Percentiles rank a stretch among this genome's conserved stretches.
Evolutionary conservation across 371 early-diverging fungal species (phyloP).

Genomic region (Saksenaea oblongispora): DNA sequence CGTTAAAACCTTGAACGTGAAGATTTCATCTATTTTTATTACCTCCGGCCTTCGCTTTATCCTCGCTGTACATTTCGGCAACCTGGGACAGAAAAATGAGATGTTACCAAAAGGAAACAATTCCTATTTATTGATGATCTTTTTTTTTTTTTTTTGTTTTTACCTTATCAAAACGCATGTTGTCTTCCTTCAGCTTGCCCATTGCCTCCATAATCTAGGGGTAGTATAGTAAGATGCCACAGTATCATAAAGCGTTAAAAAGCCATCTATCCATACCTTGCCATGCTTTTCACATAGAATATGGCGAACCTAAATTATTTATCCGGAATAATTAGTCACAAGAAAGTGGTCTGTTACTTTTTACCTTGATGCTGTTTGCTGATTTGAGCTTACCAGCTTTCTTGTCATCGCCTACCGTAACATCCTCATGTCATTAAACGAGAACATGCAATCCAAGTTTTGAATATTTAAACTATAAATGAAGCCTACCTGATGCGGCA

Average conservation of each 20-base stretch:
- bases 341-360: no score
- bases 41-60: constrained; percentile 79
- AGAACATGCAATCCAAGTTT: background rate
- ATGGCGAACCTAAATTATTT: constrained; percentile 66
- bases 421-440: background rate
- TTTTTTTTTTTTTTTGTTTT: no score
- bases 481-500: constrained; percentile 18
- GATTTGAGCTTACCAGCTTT: constrained; percentile 73
- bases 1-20: background rate
- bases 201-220: constrained; percentile 35
- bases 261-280: constrained; percentile 41
- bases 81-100: constrained; percentile 48
- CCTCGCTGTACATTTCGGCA: constrained; percentile 85
- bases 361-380: constrained; percentile 72
- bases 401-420: constrained; percentile 28
- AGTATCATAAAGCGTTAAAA: background rate
- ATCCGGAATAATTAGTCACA: background rate
- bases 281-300: constrained; percentile 86
- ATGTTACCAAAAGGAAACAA: background rate
- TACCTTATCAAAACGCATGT: constrained; percentile 62
- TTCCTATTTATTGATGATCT: background rate
- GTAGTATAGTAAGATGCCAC: background rate
- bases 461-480: background rate
- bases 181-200: constrained; percentile 59
- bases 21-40: constrained; percentile 2